Base-by-base conservation (phyloP, 495 filamentous ascomycete genomes). In the Poronia punctata region DNA sequence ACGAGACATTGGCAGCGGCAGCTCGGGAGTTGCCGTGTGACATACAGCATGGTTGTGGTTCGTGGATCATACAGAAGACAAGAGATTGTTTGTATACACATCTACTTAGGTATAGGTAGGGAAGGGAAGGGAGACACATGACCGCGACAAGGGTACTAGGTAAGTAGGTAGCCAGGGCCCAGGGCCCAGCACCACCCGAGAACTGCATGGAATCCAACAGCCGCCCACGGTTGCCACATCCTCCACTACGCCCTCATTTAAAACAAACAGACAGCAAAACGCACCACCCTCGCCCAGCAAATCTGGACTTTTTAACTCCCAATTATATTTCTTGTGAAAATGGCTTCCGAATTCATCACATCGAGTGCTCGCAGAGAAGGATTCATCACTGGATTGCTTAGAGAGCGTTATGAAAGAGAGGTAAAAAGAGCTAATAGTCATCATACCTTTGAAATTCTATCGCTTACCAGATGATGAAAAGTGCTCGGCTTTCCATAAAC, bases 401-500 rank as follows among this genome's bases (percentile, higher is more conserved):
- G 18, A 35, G 18, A 35, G 5, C 16, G 19, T 35, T 21, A 35
- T 17, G 11, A 16, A 17, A 35, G 32, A 35, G 32, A 35, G 32
- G 32, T 35, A 35, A 35, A n/a, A 17, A 35, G 18, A 35, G 32
- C 32, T 21, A 21, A 16, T n/a, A n/a, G n/a, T n/a, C n/a, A n/a
- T 35, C 15, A 35, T 16, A 21, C 18, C 14, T 39, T 33, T 25
- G 16, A 28, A 46, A 33, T 35, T 7, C 32, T 18, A 15, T 33
- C 16, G 16, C 34, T 41, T 31, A 41, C 10, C 17, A 20, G 10
- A 17, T 40, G n/a, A n/a, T n/a, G n/a, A 35, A 26, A 27, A 48
- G 45, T 38, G 40, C 11, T 35, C 21, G 35, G 10, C 17, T 18
- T 35, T 48, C 29, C 5, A 29, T 15, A 44, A 18, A 19, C 27